These are phyloP conservation scores for Quambalaria eucalypti DNA, from an alignment of 1,284 basidiomycete species.

Conservation along the genomic window DNA sequence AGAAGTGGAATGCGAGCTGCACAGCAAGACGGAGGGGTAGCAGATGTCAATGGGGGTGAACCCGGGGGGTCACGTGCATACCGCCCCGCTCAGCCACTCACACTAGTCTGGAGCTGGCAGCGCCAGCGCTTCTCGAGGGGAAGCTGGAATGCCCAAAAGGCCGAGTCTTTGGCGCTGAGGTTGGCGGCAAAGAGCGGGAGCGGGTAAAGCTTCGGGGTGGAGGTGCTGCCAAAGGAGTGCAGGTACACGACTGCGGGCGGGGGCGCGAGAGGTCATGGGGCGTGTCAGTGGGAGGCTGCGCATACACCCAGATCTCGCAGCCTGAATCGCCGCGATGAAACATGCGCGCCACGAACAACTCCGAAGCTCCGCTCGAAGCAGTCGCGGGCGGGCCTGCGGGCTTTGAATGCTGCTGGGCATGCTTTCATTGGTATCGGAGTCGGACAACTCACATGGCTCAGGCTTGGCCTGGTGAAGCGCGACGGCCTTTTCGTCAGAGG, in stretches of 20 bases:
- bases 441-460: neutral
- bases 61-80: neutral
- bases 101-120: neutral
- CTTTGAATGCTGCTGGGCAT: no score
- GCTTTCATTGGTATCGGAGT: neutral
- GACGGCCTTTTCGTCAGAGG: neutral
- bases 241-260: neutral
- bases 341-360: no score
- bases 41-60: neutral
- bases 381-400: no score
- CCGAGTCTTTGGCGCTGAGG: neutral
- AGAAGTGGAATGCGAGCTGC: slow-evolving; percentile 1
- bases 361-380: no score
- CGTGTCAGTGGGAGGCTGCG: neutral
- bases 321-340: neutral
- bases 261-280: neutral
- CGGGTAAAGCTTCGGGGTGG: neutral
- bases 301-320: no score
- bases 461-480: neutral
- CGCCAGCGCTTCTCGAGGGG: neutral
- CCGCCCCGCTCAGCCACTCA: neutral
- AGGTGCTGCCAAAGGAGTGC: neutral
- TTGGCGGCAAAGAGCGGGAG: neutral
- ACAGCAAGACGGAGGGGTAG: neutral
- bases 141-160: neutral